These are phyloP conservation scores for Posidonia australis DNA, from an alignment of 106 monocot genomes.

Conservation along the genomic window DNA sequence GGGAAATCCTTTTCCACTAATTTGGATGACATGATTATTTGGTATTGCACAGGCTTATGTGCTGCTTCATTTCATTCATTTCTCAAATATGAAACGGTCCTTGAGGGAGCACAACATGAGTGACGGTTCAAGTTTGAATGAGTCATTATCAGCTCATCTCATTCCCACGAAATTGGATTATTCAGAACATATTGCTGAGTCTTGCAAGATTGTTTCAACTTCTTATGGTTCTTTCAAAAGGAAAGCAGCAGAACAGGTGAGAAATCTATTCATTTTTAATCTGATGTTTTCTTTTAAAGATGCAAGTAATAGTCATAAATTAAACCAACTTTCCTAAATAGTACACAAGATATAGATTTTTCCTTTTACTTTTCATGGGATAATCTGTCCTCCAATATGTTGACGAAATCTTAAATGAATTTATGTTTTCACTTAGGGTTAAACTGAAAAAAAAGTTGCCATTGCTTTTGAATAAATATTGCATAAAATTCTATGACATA, in stretches of 20 bases:
- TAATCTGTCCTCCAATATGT: background rate
- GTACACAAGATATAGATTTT: background rate
- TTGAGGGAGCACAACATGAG: conserved; percentile 9
- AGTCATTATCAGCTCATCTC: conserved; percentile 16
- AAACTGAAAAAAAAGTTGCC: no score
- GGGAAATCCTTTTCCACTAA: background rate
- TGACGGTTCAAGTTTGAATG: conserved; percentile 11
- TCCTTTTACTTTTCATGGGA: background rate
- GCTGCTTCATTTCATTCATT: conserved; percentile 52
- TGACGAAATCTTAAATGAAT: background rate
- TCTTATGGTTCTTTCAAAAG: conserved; percentile 68
- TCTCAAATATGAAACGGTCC: conserved; percentile 29
- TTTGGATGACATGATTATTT: background rate
- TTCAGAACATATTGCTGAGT: conserved; percentile 44
- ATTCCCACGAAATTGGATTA: conserved; percentile 30
- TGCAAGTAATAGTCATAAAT: no score
- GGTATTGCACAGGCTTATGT: conserved; percentile 16
- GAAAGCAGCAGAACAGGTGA: conserved; percentile 82
- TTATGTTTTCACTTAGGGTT: background rate
- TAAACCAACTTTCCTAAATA: background rate
- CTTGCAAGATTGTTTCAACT: conserved; percentile 67
- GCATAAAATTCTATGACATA: no score
- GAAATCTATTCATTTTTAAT: background rate
- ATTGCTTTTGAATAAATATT: no score
- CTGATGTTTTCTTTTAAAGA: background rate